These are phyloP conservation scores for Backusella westeae DNA, from an alignment of 192 early-diverging fungal species.

Conservation along the genomic window DNA sequence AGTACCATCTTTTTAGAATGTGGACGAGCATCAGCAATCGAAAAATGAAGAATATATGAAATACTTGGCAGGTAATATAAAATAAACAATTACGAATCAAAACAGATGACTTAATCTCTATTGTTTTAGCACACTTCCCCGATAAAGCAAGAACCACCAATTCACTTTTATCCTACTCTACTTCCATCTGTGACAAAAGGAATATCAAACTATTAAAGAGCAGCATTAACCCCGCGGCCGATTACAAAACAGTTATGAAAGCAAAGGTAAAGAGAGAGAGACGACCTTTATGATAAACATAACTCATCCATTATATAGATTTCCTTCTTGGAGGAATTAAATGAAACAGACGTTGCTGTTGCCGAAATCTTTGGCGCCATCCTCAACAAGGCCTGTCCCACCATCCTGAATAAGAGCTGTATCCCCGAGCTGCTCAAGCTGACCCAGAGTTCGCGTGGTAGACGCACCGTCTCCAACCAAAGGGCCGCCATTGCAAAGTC, in stretches of 20 bases:
- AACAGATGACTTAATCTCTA: constrained; percentile 1
- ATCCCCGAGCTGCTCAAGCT: constrained; percentile 60
- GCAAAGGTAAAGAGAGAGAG: constrained; percentile 11
- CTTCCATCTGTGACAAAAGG: background rate
- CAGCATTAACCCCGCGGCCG: background rate
- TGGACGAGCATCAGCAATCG: background rate
- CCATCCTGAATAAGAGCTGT: constrained; percentile 68
- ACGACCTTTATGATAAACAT: background rate
- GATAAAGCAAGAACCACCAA: constrained; percentile 13
- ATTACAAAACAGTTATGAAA: constrained; percentile 12
- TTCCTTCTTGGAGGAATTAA: constrained; percentile 66
- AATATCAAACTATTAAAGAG: constrained; percentile 8
- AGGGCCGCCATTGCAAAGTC: constrained; percentile 39
- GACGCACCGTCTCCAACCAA: constrained; percentile 23
- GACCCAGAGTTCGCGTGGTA: constrained; percentile 29
- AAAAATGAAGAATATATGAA: constrained; percentile 16
- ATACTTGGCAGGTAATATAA: constrained; percentile 14
- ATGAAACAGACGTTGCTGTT: constrained; percentile 53
- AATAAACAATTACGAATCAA: background rate
- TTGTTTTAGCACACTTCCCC: constrained; percentile 14
- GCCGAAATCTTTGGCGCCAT: constrained; percentile 73
- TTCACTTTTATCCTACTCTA: background rate
- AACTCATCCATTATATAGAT: constrained; percentile 39
- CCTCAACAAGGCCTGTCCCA: constrained; percentile 73
- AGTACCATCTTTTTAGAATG: background rate